Percentiles rank a stretch among this genome's conserved stretches.
phyloP scores from a whole-genome alignment of 2,329 filamentous ascomycete species.

The Neonectria coccinea region DNA sequence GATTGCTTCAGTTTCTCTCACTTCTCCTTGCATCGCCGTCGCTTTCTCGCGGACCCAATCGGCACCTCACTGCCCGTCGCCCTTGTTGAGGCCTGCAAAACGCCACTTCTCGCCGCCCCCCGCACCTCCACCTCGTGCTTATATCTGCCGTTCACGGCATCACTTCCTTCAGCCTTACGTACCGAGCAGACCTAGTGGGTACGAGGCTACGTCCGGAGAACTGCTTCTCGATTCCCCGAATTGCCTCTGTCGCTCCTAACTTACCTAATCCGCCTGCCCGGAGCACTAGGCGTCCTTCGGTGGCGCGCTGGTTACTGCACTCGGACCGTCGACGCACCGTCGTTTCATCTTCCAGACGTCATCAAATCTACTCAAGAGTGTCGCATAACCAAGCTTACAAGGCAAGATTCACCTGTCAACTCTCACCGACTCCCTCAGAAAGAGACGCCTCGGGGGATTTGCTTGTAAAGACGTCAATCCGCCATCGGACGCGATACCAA shows the following conservation, averaged over 20 bases:
- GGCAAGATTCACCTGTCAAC: neutral
- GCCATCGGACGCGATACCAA: neutral
- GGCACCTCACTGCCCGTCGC: neutral
- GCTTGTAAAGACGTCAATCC: constrained; percentile 11
- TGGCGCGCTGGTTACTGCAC: constrained; percentile 18
- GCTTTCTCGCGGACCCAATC: constrained; percentile 5
- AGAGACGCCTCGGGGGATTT: constrained; percentile 1
- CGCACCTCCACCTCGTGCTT: constrained; percentile 12
- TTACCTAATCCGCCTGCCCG: constrained; percentile 23
- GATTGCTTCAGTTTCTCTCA: constrained; percentile 3
- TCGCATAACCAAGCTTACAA: neutral
- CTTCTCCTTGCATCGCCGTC: neutral
- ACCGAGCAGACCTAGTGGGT: constrained; percentile 12
- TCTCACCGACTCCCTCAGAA: constrained; percentile 10
- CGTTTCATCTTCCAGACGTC: constrained; percentile 15
- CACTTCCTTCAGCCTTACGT: constrained; percentile 19
- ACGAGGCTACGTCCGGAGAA: constrained; percentile 4
- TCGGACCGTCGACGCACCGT: constrained; percentile 22
- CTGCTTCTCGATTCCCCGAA: constrained; percentile 3
- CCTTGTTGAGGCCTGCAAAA: constrained; percentile 2
- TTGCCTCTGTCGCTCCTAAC: neutral
- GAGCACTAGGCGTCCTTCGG: constrained; percentile 15
- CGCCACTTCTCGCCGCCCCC: constrained; percentile 12
- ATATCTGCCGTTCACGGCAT: constrained; percentile 20
- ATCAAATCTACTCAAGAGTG: constrained; percentile 7